These are phyloP conservation scores for Gentiana dahurica DNA, from an alignment of 257 asterid genomes.

Conservation along the genomic window DNA sequence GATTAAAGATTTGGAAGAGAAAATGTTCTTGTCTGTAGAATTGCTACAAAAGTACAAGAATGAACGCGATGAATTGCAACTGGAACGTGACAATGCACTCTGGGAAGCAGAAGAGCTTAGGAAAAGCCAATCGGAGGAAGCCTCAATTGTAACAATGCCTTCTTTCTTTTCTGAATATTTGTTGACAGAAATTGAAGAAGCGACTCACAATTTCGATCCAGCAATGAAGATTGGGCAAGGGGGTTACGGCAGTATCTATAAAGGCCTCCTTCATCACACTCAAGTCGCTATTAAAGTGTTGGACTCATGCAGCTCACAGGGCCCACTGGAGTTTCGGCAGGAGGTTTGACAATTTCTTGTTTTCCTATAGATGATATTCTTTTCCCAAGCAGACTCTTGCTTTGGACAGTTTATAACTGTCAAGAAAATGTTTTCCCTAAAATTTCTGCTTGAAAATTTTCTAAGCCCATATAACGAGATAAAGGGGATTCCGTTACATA, in stretches of 20 bases:
- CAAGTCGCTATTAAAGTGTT: slow-evolving; percentile 77
- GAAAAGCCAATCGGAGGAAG: slow-evolving; percentile 34
- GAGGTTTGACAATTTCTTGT: slow-evolving; percentile 40
- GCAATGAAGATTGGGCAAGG: slow-evolving; percentile 76
- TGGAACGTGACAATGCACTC: slow-evolving; percentile 59
- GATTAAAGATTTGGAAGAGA: slow-evolving; percentile 64
- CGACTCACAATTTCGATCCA: slow-evolving; percentile 51
- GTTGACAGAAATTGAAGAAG: slow-evolving; percentile 66
- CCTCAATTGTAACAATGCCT: slow-evolving; percentile 40
- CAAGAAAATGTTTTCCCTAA: too few relatives aligned
- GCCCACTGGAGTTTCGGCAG: slow-evolving; percentile 71
- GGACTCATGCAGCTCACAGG: slow-evolving; percentile 63
- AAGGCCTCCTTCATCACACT: slow-evolving; percentile 64
- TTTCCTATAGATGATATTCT: neutral
- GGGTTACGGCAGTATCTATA: slow-evolving; percentile 71
- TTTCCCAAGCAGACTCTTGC: too few relatives aligned
- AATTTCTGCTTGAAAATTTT: too few relatives aligned
- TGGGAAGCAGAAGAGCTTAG: slow-evolving; percentile 52
- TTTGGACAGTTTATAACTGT: too few relatives aligned
- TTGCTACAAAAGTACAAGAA: slow-evolving; percentile 67
- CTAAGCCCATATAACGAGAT: too few relatives aligned
- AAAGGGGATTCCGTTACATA: too few relatives aligned
- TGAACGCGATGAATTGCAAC: slow-evolving; percentile 67
- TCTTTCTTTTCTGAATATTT: slow-evolving; percentile 61
- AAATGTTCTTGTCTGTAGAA: slow-evolving; percentile 67